phyloP scores from a whole-genome alignment of 202 grass and related monocot genomes.

The Digitaria exilis region DNA sequence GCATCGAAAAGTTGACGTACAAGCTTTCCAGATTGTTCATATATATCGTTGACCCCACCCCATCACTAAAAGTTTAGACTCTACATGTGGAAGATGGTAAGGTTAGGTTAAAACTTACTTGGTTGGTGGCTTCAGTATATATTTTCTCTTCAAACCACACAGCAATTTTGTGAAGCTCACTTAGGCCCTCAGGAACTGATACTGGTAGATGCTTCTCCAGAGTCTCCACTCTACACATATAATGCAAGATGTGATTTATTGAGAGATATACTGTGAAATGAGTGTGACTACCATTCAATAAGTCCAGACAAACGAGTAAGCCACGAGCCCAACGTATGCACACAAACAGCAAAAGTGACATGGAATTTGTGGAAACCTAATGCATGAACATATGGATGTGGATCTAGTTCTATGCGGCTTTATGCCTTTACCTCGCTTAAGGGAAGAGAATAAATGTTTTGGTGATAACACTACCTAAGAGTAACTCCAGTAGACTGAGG shows the following conservation, averaged over 20 bases:
- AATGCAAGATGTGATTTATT: slow-evolving; percentile 32
- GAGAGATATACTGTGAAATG: background rate
- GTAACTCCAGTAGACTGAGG: no score
- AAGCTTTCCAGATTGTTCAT: slow-evolving; percentile 7
- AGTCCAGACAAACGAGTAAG: background rate
- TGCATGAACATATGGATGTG: no score
- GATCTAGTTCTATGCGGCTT: no score
- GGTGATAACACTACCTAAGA: no score
- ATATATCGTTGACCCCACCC: background rate
- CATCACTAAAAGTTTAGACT: background rate
- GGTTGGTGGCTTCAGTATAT: slow-evolving; percentile 61
- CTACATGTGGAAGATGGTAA: background rate
- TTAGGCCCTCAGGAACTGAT: slow-evolving; percentile 69
- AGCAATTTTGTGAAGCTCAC: slow-evolving; percentile 72
- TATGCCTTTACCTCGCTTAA: no score
- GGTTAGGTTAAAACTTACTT: slow-evolving; percentile 46
- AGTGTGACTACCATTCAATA: background rate
- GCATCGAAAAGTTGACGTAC: background rate
- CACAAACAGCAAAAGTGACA: background rate
- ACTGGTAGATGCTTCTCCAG: slow-evolving; percentile 76
- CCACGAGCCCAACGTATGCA: background rate
- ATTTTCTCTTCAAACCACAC: slow-evolving; percentile 81
- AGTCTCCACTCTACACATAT: slow-evolving; percentile 66
- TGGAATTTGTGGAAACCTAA: background rate
- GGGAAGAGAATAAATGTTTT: no score